A percentile compares a stretch with the other conserved stretches of the same genome.
These are phyloP conservation scores for Zanthoxylum bungeanum DNA, from an alignment of 345 rosid genomes.

Conservation along the genomic window DNA sequence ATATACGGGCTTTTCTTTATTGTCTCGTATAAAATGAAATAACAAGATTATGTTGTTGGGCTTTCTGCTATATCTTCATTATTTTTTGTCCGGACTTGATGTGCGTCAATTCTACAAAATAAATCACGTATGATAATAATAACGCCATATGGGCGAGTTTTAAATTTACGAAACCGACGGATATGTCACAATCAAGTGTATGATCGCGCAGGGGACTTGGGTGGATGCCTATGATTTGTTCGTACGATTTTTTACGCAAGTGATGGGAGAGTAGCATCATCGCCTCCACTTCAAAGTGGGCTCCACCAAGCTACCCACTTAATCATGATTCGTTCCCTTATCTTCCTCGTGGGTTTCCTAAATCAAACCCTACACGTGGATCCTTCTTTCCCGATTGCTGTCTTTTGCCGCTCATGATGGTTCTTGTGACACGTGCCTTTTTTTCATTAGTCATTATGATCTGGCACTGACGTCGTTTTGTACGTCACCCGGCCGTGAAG, in stretches of 20 bases:
- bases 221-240: not conserved
- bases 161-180: not conserved
- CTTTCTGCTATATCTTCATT: too few relatives aligned
- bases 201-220: slow-evolving; percentile 11
- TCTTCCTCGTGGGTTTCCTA: slow-evolving; percentile 5
- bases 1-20: too few relatives aligned
- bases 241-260: not conserved
- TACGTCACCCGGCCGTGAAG: slow-evolving; percentile 6
- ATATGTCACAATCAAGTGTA: not conserved
- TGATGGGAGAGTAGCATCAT: not conserved
- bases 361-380: slow-evolving; percentile 19
- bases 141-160: too few relatives aligned
- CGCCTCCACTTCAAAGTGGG: slow-evolving; percentile 12
- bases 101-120: not conserved
- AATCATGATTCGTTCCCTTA: not conserved
- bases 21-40: too few relatives aligned
- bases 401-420: not conserved
- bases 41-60: too few relatives aligned
- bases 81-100: too few relatives aligned
- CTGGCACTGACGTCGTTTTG: slow-evolving; percentile 19
- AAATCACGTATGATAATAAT: too few relatives aligned
- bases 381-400: not conserved
- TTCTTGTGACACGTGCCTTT: slow-evolving; percentile 11
- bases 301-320: slow-evolving; percentile 4
- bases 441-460: slow-evolving; percentile 1